Evolutionary conservation across 2,329 filamentous ascomycete species (phyloP), one percentile per base, ranked within the genome.

Genomic region (Penicillium griseofulvum): DNA sequence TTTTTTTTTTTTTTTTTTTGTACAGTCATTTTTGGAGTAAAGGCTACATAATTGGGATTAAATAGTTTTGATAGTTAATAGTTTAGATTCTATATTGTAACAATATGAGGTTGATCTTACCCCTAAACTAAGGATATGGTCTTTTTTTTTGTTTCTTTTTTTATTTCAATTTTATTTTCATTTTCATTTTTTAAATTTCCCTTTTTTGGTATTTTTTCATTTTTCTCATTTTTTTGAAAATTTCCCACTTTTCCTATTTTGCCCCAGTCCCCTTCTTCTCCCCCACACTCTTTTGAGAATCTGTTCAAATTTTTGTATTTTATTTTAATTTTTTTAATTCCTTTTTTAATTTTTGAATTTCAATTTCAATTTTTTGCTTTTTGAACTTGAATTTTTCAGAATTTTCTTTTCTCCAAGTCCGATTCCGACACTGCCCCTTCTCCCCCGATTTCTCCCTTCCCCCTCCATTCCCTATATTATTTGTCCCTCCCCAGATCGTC

Each of bases 251-350:
- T 56, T 61, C 42, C 36, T 43, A 28, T 59, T 72, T 66, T 16
- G 62, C 68, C 57, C 70, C 63, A 24, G 57, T 65, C 68, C 38
- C 34, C 52, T 24, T 55, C 58, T 71, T 75, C 76, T 64, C 57
- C 64, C 63, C 65, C 66, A 67, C 63, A 61, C 22, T 52, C 44
- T 45, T 45, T 55, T 52, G 39, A 50, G 42, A 44, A 37, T 56
- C 37, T 45, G 48, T 58, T 51, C 56, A 51, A 49, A 49, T 41
- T 52, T 47, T 52, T 54, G 7, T 56, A 33, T 49, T 16, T 48
- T 52, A 57, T 53, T 58, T 55, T 52, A 38, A 49, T 47, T 33
- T 53, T 53, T 22, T 55, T 57, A 42, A 66, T 69, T 61, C 65
- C 64, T 53, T 66, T 69, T 54, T 65, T 65, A 67, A 56, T 66